phyloP scores from a whole-genome alignment of 257 asterid genomes.

The Rauvolfia tetraphylla region DNA sequence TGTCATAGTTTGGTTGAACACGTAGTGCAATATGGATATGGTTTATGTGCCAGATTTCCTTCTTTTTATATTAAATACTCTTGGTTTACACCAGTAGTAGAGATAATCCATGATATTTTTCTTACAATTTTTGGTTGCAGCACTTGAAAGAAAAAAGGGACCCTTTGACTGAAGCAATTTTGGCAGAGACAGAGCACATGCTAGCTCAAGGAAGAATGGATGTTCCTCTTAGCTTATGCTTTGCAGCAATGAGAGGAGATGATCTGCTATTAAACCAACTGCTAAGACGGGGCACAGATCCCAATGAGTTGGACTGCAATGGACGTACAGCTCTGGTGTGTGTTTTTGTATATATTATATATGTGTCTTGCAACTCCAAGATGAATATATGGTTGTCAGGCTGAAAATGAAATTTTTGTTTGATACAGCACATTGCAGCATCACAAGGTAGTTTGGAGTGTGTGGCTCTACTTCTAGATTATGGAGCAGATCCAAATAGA shows the following conservation, averaged over 20 bases:
- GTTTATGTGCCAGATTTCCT: background rate
- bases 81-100: background rate
- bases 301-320: constrained; percentile 56
- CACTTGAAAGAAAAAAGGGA: constrained; percentile 54
- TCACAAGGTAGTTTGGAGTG: constrained; percentile 52
- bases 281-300: constrained; percentile 62
- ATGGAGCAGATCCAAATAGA: constrained; percentile 64
- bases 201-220: constrained; percentile 78
- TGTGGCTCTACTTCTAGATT: constrained; percentile 58
- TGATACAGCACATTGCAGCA: constrained; percentile 64
- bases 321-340: constrained; percentile 71
- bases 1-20: background rate
- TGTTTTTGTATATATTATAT: background rate
- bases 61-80: background rate
- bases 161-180: constrained; percentile 48
- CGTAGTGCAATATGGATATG: background rate
- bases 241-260: constrained; percentile 77
- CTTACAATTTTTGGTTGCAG: constrained; percentile 28
- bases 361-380: background rate
- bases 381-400: background rate
- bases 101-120: background rate
- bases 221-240: constrained; percentile 77
- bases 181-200: constrained; percentile 60
- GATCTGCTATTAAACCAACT: constrained; percentile 57
- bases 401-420: background rate